Evolutionary conservation across 345 rosid species (phyloP).

Genomic region (Trapa incisa): DNA sequence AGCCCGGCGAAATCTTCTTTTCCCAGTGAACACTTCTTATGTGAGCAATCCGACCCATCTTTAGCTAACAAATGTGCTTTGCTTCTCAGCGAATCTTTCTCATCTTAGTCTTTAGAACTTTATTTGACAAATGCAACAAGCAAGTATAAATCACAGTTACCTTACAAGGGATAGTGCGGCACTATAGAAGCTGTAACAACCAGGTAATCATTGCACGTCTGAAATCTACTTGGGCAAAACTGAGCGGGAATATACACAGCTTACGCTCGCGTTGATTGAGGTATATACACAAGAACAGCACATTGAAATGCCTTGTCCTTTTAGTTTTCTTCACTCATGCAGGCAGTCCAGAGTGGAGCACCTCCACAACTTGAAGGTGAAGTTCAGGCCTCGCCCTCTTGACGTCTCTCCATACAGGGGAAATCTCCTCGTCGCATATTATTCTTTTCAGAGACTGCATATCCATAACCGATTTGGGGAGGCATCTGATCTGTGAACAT

Average conservation of each 20-base stretch:
- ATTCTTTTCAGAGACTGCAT: slow-evolving; percentile 45
- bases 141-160: background rate
- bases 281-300: background rate
- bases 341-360: slow-evolving; percentile 64
- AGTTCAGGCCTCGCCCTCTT: slow-evolving; percentile 28
- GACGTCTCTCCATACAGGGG: slow-evolving; percentile 42
- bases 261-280: background rate
- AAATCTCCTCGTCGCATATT: slow-evolving; percentile 62
- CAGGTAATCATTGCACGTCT: too few relatives aligned
- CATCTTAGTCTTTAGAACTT: background rate
- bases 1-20: too few relatives aligned
- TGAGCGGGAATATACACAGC: background rate
- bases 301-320: too few relatives aligned
- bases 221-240: background rate
- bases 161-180: background rate
- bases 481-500: slow-evolving; percentile 26
- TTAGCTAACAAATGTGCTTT: too few relatives aligned
- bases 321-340: slow-evolving; percentile 23
- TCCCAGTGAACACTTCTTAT: too few relatives aligned
- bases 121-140: background rate
- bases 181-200: background rate
- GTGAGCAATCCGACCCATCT: too few relatives aligned
- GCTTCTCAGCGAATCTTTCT: too few relatives aligned
- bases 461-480: slow-evolving; percentile 36
- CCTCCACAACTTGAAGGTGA: slow-evolving; percentile 54